Conservation (phyloP, 345 rosid genomes). For the Mercurialis annua region DNA sequence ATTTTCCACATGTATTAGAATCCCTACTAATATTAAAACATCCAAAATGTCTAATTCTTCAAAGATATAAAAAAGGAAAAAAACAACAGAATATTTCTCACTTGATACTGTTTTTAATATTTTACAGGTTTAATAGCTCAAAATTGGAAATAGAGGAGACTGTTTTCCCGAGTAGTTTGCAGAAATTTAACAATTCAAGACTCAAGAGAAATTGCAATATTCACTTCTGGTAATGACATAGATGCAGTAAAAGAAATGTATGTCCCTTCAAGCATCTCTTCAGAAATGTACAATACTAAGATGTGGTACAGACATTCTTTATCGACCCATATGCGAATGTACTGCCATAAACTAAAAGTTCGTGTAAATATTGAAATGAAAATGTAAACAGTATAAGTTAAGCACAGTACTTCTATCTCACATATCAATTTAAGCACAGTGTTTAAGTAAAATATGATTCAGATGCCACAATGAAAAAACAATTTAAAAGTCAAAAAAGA, state of each 20-base stretch:
- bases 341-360: not conserved
- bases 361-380: not conserved
- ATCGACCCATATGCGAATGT: slow-evolving; percentile 5
- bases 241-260: not conserved
- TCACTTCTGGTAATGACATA: not conserved
- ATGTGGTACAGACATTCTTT: not conserved
- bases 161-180: not conserved
- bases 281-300: not conserved
- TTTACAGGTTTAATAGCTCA: not conserved
- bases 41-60: too few relatives aligned
- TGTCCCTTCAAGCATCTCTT: not conserved
- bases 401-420: not conserved
- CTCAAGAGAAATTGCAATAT: not conserved
- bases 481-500: not conserved
- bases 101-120: too few relatives aligned
- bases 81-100: too few relatives aligned
- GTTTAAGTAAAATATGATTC: not conserved
- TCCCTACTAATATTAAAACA: not conserved
- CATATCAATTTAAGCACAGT: not conserved
- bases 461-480: not conserved
- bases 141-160: not conserved
- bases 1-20: slow-evolving; percentile 1
- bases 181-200: not conserved
- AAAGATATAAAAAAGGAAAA: too few relatives aligned
- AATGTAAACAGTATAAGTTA: not conserved